phyloP scores from a whole-genome alignment of 352 stramenopile species.

The Globisporangium nodosum region DNA sequence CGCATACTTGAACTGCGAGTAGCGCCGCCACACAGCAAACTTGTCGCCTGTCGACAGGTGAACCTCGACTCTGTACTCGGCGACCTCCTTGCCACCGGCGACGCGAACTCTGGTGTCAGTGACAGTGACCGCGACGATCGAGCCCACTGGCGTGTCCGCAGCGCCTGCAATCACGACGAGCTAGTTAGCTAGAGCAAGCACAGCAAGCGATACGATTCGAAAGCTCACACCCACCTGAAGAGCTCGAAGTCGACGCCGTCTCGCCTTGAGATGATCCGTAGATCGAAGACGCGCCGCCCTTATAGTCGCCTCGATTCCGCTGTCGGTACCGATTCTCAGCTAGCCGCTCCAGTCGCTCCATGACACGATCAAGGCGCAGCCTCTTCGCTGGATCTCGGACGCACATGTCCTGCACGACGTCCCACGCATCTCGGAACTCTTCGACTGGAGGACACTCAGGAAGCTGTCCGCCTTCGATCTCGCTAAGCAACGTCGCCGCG shows the following conservation, averaged over 20 bases:
- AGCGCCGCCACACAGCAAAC: neutral
- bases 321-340: neutral
- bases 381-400: neutral
- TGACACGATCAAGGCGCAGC: neutral
- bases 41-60: neutral
- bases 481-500: neutral
- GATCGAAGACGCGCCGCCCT: neutral
- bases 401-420: neutral
- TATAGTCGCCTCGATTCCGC: neutral
- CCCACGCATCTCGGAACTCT: neutral
- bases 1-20: neutral
- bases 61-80: neutral
- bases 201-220: neutral
- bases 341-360: neutral
- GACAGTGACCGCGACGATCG: neutral
- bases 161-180: neutral
- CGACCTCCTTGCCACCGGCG: neutral
- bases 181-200: neutral
- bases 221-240: neutral
- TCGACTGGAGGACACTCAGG: neutral
- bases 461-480: neutral
- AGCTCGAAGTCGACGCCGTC: neutral
- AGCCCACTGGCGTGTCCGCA: neutral
- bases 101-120: neutral
- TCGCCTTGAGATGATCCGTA: neutral